Evolutionary conservation across 2,329 filamentous ascomycete species (phyloP).

Genomic region (Pseudocercospora cruenta): DNA sequence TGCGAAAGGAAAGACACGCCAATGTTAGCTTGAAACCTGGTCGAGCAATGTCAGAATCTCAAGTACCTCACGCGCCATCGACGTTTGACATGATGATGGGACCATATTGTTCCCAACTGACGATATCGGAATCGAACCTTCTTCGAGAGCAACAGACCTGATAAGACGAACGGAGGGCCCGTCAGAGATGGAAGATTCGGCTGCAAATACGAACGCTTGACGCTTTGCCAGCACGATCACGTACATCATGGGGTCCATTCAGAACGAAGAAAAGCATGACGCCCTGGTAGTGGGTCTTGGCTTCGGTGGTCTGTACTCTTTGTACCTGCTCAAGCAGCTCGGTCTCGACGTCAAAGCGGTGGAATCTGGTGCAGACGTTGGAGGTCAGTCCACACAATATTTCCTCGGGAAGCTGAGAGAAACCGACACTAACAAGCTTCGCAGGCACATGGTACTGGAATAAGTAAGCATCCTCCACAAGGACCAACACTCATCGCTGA

Average conservation of each 20-base stretch:
- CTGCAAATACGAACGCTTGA: background rate
- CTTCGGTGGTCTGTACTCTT: constrained; percentile 9
- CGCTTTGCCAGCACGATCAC: background rate
- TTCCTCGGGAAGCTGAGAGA: background rate
- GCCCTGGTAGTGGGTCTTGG: constrained; percentile 8
- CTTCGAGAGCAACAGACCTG: background rate
- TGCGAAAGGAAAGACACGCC: background rate
- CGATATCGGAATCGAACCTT: background rate
- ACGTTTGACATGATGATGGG: background rate
- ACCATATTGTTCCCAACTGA: background rate
- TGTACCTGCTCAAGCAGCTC: constrained; percentile 14
- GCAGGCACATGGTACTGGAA: constrained; percentile 10
- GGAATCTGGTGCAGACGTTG: constrained; percentile 8
- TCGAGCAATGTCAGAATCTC: background rate
- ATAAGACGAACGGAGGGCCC: background rate
- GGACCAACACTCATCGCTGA: background rate
- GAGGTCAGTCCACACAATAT: background rate
- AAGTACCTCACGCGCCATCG: background rate
- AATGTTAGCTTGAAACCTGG: background rate
- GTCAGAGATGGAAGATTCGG: background rate
- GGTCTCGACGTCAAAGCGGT: constrained; percentile 9
- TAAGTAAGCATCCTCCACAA: background rate
- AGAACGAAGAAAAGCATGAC: background rate
- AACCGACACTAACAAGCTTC: background rate
- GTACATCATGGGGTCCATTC: background rate